Conservation (phyloP, 768 basidiomycete species). For the Pleurotus cornucopiae region DNA sequence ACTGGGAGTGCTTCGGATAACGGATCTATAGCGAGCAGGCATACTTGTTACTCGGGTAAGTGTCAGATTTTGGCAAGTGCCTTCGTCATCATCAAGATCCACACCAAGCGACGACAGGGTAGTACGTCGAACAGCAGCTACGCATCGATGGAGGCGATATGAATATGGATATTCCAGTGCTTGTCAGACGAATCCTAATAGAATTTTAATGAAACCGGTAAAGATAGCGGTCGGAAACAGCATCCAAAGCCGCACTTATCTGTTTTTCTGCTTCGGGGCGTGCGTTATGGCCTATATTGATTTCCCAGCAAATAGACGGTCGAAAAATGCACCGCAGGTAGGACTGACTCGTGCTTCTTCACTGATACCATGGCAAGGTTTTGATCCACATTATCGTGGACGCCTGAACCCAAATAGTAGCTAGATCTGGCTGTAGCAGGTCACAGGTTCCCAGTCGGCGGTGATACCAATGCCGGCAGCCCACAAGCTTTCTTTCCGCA, state of each 20-base stretch:
- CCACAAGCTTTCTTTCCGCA: background rate
- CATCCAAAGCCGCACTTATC: background rate
- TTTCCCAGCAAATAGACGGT: background rate
- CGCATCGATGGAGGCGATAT: background rate
- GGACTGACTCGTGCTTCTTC: background rate
- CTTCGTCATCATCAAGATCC: slow-evolving; percentile 7
- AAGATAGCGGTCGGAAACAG: background rate
- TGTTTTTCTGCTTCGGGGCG: background rate
- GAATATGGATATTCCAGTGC: background rate
- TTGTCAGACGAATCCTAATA: background rate
- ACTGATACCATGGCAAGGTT: too few relatives aligned
- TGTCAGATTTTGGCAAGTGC: background rate
- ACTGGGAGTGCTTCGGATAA: slow-evolving; percentile 4
- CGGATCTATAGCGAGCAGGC: slow-evolving; percentile 4
- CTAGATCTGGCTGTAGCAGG: background rate
- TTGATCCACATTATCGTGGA: background rate
- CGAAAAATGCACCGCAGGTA: background rate
- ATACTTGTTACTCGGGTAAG: background rate
- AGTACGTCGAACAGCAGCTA: background rate
- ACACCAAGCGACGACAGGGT: background rate
- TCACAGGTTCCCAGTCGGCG: background rate
- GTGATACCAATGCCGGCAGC: background rate
- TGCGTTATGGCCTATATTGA: background rate
- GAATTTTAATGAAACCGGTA: background rate
- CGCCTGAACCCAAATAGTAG: background rate